phyloP scores from a whole-genome alignment of 2,329 filamentous ascomycete species.

The Sphaerulina vaccinii region DNA sequence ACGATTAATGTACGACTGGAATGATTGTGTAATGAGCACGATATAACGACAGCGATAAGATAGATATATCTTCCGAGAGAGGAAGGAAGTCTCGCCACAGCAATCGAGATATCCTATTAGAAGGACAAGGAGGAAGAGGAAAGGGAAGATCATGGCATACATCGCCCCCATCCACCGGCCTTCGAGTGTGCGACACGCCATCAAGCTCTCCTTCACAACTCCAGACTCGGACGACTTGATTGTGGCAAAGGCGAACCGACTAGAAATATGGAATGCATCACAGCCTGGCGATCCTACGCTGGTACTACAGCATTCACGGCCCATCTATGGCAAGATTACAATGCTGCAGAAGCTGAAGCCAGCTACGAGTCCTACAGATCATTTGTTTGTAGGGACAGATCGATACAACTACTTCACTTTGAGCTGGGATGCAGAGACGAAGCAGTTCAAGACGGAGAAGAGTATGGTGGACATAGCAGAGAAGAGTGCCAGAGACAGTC shows the following conservation, averaged over 20 bases:
- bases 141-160: constrained; percentile 71
- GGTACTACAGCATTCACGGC: constrained; percentile 64
- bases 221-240: constrained; percentile 77
- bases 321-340: constrained; percentile 80
- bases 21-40: background rate
- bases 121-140: background rate
- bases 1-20: background rate
- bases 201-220: constrained; percentile 74
- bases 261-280: constrained; percentile 71
- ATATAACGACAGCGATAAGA: background rate
- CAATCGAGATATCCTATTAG: too few relatives aligned
- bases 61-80: too few relatives aligned
- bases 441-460: constrained; percentile 56
- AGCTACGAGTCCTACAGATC: constrained; percentile 69
- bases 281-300: constrained; percentile 57
- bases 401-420: constrained; percentile 88
- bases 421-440: constrained; percentile 67
- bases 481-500: constrained; percentile 66
- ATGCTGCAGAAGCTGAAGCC: constrained; percentile 81
- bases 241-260: constrained; percentile 79
- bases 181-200: constrained; percentile 84
- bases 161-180: constrained; percentile 89
- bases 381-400: constrained; percentile 90
- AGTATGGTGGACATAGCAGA: constrained; percentile 61
- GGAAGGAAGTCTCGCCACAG: too few relatives aligned